A percentile compares a stretch with the other conserved stretches of the same genome.
These are phyloP conservation scores for Stentor roeselii DNA, from an alignment of 73 alveolate species.

Conservation along the genomic window DNA sequence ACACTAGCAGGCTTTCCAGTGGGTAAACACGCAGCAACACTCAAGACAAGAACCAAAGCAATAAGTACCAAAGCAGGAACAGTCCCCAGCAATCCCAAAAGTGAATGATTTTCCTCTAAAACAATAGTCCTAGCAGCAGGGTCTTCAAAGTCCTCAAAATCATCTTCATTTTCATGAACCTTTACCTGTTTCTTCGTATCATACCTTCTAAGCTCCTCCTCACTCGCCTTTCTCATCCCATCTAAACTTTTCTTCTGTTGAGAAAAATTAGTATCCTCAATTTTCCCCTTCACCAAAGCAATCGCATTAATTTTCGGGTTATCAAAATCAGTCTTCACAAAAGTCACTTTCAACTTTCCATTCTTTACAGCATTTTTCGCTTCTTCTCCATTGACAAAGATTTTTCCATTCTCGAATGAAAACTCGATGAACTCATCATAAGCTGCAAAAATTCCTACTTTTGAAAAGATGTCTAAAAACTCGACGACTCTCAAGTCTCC, in stretches of 20 bases:
- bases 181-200: neutral
- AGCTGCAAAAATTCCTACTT: slow-evolving; percentile 72
- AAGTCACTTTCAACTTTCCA: slow-evolving; percentile 44
- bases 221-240: neutral
- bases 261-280: neutral
- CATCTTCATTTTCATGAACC: neutral
- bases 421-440: slow-evolving; percentile 72
- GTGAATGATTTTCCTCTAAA: neutral
- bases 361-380: slow-evolving; percentile 30
- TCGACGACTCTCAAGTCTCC: slow-evolving; percentile 61
- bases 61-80: slow-evolving; percentile 22
- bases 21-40: neutral
- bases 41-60: neutral
- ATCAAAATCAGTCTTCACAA: slow-evolving; percentile 61
- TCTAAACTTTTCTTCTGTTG: neutral
- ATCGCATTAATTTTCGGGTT: slow-evolving; percentile 74
- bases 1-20: neutral
- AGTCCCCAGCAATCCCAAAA: neutral
- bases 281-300: slow-evolving; percentile 21
- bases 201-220: neutral
- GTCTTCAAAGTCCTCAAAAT: neutral
- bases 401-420: slow-evolving; percentile 46
- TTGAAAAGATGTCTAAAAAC: slow-evolving; percentile 56
- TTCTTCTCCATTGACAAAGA: slow-evolving; percentile 45
- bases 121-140: neutral